A percentile compares a stretch with the other conserved stretches of the same genome.
These are phyloP conservation scores for Xylaria multiplex DNA, from an alignment of 2,329 filamentous ascomycete genomes.

Conservation along the genomic window DNA sequence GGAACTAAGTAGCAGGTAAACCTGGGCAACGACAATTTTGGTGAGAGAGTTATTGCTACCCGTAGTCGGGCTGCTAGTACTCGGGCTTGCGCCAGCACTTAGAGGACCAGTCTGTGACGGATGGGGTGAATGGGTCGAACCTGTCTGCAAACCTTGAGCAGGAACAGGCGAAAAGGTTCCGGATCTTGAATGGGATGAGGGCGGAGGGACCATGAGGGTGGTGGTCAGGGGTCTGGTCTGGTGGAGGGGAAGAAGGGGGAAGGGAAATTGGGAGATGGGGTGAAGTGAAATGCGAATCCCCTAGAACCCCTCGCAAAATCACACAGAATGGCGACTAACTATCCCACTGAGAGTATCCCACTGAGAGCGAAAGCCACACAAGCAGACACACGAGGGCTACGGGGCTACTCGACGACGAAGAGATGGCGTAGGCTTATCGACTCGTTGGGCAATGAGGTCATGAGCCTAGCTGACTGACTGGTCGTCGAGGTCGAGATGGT, in stretches of 20 bases:
- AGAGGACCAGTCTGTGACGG: constrained; percentile 65
- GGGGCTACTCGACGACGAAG: constrained; percentile 30
- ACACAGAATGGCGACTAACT: constrained; percentile 31
- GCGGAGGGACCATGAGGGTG: constrained; percentile 51
- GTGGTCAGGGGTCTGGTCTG: constrained; percentile 41
- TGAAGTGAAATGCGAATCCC: constrained; percentile 42
- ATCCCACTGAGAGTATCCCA: constrained; percentile 29
- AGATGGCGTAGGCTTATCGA: constrained; percentile 37
- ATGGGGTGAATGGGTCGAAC: constrained; percentile 65
- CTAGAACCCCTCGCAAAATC: constrained; percentile 46
- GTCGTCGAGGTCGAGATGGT: constrained; percentile 29
- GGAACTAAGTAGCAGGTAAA: constrained; percentile 91
- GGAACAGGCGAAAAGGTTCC: constrained; percentile 73
- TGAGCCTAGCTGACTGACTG: constrained; percentile 40
- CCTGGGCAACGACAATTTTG: constrained; percentile 94
- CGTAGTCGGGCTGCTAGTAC: constrained; percentile 68
- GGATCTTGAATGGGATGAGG: constrained; percentile 60
- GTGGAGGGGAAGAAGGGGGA: constrained; percentile 35
- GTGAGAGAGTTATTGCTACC: constrained; percentile 73
- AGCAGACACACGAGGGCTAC: constrained; percentile 19
- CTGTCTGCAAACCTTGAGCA: constrained; percentile 66
- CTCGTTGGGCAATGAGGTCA: constrained; percentile 42
- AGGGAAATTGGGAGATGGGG: constrained; percentile 37
- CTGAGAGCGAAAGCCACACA: constrained; percentile 22
- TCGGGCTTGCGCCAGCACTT: constrained; percentile 70